Evolutionary conservation across 1,284 basidiomycete species (phyloP).

Genomic region (Ustilago shanxiensis): DNA sequence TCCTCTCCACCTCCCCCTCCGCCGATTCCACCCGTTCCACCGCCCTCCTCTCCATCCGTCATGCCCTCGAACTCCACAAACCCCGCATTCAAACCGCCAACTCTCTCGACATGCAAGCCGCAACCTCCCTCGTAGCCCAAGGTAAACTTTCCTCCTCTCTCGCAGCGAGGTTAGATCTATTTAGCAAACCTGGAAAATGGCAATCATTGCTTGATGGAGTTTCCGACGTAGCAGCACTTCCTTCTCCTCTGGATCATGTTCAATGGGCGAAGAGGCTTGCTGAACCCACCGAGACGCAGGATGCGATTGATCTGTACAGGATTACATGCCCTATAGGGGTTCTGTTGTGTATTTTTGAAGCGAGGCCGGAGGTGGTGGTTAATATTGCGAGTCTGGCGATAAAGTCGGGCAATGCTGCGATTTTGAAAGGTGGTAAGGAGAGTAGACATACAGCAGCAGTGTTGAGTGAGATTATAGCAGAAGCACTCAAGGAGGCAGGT

Average conservation of each 20-base stretch:
- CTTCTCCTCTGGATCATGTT: conserved; percentile 87
- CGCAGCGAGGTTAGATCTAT: conserved; percentile 87
- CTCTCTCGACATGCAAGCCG: conserved; percentile 71
- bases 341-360: conserved; percentile 96
- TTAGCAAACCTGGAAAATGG: conserved; percentile 86
- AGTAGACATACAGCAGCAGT: conserved; percentile 52
- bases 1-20: conserved; percentile 31
- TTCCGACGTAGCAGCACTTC: conserved; percentile 84
- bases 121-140: conserved; percentile 80
- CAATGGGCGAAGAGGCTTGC: conserved; percentile 90
- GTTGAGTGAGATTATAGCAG: conserved; percentile 76
- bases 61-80: conserved; percentile 49
- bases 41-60: conserved; percentile 54
- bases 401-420: conserved; percentile 82
- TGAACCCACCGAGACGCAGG: conserved; percentile 65
- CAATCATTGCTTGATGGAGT: conserved; percentile 92
- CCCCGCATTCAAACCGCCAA: conserved; percentile 59
- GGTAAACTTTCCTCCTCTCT: conserved; percentile 86
- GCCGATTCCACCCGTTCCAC: conserved; percentile 47
- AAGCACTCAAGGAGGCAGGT: conserved; percentile 76
- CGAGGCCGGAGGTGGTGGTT: conserved; percentile 95
- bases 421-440: conserved; percentile 68
- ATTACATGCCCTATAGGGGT: conserved; percentile 98
- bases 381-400: conserved; percentile 97
- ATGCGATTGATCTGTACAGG: conserved; percentile 87